Evolutionary conservation across 2,329 filamentous ascomycete species (phyloP), one percentile per base, ranked within the genome.

Genomic region (Neodidymelliopsis sp.): DNA sequence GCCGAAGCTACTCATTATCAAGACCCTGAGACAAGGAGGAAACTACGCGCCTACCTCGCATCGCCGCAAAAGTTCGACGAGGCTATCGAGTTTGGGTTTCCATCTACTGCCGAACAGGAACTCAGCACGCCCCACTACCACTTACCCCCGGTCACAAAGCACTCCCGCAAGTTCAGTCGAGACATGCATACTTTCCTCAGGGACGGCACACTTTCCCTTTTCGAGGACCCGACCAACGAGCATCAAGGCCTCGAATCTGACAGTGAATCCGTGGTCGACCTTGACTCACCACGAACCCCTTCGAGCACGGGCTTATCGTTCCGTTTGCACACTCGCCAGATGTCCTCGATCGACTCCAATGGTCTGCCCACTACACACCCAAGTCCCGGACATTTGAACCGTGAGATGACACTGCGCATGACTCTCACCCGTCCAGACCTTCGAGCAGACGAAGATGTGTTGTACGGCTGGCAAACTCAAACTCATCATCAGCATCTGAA

Each of bases 321-420:
- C 49, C 66, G 66, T 23, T 42, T 63, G 23, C 66, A 70, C 29
- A 57, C 62, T 4, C 58, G 66, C 12, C 67, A 69, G 19, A 48
- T 62, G 9, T 68, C 70, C 20, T 70, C 67, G 10, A 53, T 70
- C 13, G 66, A 72, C 36, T 67, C 66, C 6, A 57, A 62, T 2
- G 62, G 59, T 13, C 47, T 67, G 11, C 60, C 66, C 4, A 55
- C 60, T 2, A 48, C 59, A n/a, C 58, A 66, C 13, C 54, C 58
- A 9, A 54, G 56, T 24, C 42, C 49, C 10, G 62, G 59, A 6
- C 60, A 65, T 7, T 40, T 67, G 24, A 87, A 84, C 45, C 83
- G 92, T 24, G 92, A 97, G 72, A 97, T 97, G 92, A 97, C 94
- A 2, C 76, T 97, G 37, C 89, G 92, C 37, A 96, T 97, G 91